Conservation (phyloP, 352 stramenopile species). For the Phytophthora brassicae region DNA sequence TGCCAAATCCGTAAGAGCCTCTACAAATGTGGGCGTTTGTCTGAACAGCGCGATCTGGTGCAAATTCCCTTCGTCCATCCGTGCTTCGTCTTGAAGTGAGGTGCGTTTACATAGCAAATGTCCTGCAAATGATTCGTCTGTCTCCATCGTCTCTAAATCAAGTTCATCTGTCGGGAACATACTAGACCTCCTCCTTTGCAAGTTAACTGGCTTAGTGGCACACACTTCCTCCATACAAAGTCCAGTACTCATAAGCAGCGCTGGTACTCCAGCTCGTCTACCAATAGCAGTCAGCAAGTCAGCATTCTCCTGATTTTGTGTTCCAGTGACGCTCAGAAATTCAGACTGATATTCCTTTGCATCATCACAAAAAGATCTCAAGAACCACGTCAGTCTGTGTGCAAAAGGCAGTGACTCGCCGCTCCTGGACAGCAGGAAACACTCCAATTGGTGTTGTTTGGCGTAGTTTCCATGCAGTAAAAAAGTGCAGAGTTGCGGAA, state of each 20-base stretch:
- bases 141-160: conserved; percentile 29
- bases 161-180: conserved; percentile 67
- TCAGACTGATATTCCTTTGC: conserved; percentile 69
- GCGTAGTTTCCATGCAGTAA: conserved; percentile 82
- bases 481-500: conserved; percentile 88
- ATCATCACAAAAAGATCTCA: conserved; percentile 83
- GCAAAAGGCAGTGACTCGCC: conserved; percentile 83
- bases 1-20: conserved; percentile 65
- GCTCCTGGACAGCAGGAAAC: conserved; percentile 84
- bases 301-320: conserved; percentile 59
- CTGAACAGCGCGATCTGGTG: conserved; percentile 69
- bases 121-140: conserved; percentile 58
- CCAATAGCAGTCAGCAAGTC: conserved; percentile 70
- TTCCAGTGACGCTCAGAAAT: conserved; percentile 68
- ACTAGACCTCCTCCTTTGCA: conserved; percentile 53
- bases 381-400: conserved; percentile 84
- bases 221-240: conserved; percentile 72
- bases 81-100: conserved; percentile 57
- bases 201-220: conserved; percentile 41
- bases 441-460: conserved; percentile 84
- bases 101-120: conserved; percentile 55
- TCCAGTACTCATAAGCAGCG: conserved; percentile 75
- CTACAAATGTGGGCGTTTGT: conserved; percentile 71
- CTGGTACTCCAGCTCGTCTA: conserved; percentile 61
- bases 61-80: conserved; percentile 57